Base-by-base conservation (phyloP, 208 protist species). In the Wallacemonas collosoma region DNA sequence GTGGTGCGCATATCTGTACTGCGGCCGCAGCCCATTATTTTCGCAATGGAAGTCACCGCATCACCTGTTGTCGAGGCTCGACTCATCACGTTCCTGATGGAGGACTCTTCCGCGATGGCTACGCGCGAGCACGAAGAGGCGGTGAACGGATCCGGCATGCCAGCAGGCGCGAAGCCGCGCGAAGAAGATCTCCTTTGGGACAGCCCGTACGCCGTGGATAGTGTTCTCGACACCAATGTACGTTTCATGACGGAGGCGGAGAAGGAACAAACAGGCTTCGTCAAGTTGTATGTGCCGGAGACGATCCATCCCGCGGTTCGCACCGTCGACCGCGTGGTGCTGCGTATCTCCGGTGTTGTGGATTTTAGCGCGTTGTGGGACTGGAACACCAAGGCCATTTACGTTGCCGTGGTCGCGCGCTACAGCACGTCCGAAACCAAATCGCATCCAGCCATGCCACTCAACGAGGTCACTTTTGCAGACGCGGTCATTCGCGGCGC, bases 381-480 rank as follows among this genome's bases (percentile, higher is more conserved):
- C 77, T 95, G 90, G 86, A 95, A 95, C 73, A 93, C 88, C 36
- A 89, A 93, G 56, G 71, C 78, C 1, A 80, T 95, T 15, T 95
- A 91, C 54, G 76, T 90, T 14, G 66, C 77, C 36, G 77, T 89
- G 35, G 54, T 92, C 8, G 87, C 75, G n/a, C 80, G 81, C 41
- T 95, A 91, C 75, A 2, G n/a, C 12, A 83, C 81, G 15, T 17
- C 51, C 2, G 45, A 63, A 54, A 53, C 60, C 36, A 0, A 54
- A n/a, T 47, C 39, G 61, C 36, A 70, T 47, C 45, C 56, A 7
- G 56, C 56, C 4, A 62, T 61, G 65, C 38, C 15, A 12, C 36
- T 76, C 36, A 91, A 90, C 68, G 87, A 94, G n/a, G 81, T 92
- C 1, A 70, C 78, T 2, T 53, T 92, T 15, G 60, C 83, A 9